Evolutionary conservation across 768 basidiomycete species (phyloP), one percentile per base, ranked within the genome.

Genomic region (Mycena belliarum): DNA sequence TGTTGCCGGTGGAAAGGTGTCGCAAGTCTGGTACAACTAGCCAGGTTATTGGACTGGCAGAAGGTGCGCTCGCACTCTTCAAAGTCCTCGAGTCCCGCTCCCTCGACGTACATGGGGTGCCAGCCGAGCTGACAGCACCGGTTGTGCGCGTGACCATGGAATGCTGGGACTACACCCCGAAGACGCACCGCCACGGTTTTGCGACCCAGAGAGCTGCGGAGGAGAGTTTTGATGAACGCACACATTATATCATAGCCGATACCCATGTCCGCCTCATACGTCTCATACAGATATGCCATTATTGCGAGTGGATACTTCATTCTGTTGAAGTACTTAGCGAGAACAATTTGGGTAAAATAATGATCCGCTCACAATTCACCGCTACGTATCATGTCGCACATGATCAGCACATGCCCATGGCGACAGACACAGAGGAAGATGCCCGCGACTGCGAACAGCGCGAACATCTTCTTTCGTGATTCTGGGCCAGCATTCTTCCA

Each of bases 61-160:
- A 72, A 72, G 7, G 60, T 64, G 0, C 63, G 56, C 44, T 72
- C 66, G 50, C 69, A 71, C 10, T 55, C 66, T 43, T 73, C 68
- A 20, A 70, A 62, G 43, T 73, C 70, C 41, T 71, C 68, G 1
- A 69, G 49, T 0, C 72, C 71, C 26, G 67, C 57, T 5, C 72
- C 70, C n/a, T 69, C 59, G 14, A 63, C 53, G 26, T 70, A 69
- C 3, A 59, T 52, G 4, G 68, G 61, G 49, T 63, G 68, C 48
- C 58, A 57, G 4, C 33, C 43, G 2, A 70, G 26, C 55, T 72
- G 71, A 47, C 71, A 72, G 2, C 49, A 14, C 5, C 66, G 51
- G 35, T 69, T 70, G 54, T 70, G 69, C 0, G 69, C 67, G 48
- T 71, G 66, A 2, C 68, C 66, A 40, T 70, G 69, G 40, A 41